Base-by-base conservation (phyloP, 2,329 filamentous ascomycete genomes). In the Myotisia sp. region DNA sequence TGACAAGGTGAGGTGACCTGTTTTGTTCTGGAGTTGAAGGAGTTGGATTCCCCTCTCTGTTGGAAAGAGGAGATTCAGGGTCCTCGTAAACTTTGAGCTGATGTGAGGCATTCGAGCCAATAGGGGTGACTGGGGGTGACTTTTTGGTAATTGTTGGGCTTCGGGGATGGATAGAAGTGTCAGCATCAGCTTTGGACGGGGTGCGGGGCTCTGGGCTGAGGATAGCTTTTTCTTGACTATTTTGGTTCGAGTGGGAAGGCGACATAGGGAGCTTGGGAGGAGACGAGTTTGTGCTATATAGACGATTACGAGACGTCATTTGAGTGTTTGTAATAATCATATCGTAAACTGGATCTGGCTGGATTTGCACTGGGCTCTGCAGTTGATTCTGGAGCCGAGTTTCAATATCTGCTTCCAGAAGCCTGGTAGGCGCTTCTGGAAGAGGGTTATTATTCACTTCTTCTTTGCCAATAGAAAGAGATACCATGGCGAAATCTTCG, bases 11-110 rank as follows among this genome's bases (percentile, higher is more conserved):
- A 14, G 48, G 46, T 1, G 43, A 41, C 10, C 42, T 40, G 23
- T 45, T 34, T 8, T 44, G 26, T 13, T 44, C 43, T 9, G 40
- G 36, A 16, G 40, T 22, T 21, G 46, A 42, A 30, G 34, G 28
- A 26, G 39, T 19, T 19, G 37, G 36, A 28, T 37, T 28, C 26
- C 37, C 44, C 18, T 37, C 40, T 44, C 53, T 49, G 24, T 50
- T 49, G n/a, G 43, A 37, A 12, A 37, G 36, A 27, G 46, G 49
- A 2, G 50, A 58, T 34, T 65, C 63, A 1, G 65, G 65, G 41
- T 70, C 67, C 47, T 71, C 68, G 42, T 67, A 69, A 18, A 68
- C 65, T 34, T 63, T 62, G 3, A 68, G 34, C 8, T 36, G 37
- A 20, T 42, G 42, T 14, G 33, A 27, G 4, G 44, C 20, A 26